These are phyloP conservation scores for Torulaspora globosa DNA, from an alignment of 1,139 yeast species.

Conservation along the genomic window DNA sequence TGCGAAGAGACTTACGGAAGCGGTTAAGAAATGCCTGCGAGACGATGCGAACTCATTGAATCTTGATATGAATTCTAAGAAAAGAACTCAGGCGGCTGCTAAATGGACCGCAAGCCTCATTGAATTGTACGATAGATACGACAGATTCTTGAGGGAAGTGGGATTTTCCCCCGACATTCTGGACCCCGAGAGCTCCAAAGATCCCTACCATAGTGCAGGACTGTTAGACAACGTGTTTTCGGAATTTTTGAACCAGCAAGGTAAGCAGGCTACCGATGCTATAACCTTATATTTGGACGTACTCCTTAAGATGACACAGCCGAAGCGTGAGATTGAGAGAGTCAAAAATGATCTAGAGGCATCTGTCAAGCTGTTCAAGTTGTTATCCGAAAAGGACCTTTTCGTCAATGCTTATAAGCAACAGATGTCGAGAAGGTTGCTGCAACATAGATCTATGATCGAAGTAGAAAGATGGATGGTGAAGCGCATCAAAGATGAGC, in stretches of 20 bases:
- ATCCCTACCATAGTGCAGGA: constrained; percentile 46
- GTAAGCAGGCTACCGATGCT: constrained; percentile 59
- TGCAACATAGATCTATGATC: constrained; percentile 53
- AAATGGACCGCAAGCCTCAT: constrained; percentile 67
- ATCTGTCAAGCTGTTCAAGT: constrained; percentile 60
- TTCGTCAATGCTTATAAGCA: constrained; percentile 84
- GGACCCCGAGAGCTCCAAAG: constrained; percentile 4
- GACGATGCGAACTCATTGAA: constrained; percentile 38
- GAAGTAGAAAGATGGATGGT: constrained; percentile 72
- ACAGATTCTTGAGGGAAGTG: constrained; percentile 45
- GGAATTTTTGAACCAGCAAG: constrained; percentile 55
- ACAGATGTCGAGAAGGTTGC: constrained; percentile 78
- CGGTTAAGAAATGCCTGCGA: constrained; percentile 48
- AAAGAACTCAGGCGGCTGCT: constrained; percentile 48
- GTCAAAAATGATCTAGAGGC: constrained; percentile 53
- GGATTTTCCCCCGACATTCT: constrained; percentile 32
- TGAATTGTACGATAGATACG: constrained; percentile 51
- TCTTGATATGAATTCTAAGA: constrained; percentile 27
- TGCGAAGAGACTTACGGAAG: constrained; percentile 28
- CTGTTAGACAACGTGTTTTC: constrained; percentile 61
- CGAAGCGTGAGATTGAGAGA: constrained; percentile 51
- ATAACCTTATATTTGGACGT: constrained; percentile 70
- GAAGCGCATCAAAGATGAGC: constrained; percentile 66
- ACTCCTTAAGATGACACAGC: constrained; percentile 48
- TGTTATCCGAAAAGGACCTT: constrained; percentile 77